These are phyloP conservation scores for Flaveria sonorensis DNA, from an alignment of 129 eudicot species.

Conservation along the genomic window DNA sequence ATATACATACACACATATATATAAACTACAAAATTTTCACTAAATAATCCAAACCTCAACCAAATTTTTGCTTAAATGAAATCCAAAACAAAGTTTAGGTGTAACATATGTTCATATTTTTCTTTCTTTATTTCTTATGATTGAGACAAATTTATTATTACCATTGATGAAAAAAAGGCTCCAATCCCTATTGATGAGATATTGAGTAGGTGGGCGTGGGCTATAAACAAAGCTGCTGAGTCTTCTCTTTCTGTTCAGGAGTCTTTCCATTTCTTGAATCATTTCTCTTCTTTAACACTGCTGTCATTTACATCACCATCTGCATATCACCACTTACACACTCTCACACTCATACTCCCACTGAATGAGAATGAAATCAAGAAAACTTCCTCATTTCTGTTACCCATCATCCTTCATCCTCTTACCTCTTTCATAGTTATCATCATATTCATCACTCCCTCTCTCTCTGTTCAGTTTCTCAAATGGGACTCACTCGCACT, in stretches of 20 bases:
- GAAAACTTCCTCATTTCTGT: conserved; percentile 35
- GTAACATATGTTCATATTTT: no score
- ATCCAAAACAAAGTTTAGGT: no score
- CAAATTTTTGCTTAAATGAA: no score
- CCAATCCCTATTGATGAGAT: no score
- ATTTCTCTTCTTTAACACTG: conserved; percentile 27
- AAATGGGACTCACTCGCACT: conserved; percentile 44
- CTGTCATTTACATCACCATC: conserved; percentile 39
- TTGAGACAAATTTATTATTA: no score
- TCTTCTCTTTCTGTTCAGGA: conserved; percentile 38
- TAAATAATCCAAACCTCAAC: no score
- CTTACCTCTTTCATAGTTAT: conserved; percentile 20
- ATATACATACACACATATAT: no score
- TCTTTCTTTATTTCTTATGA: no score
- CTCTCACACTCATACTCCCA: conserved; percentile 14
- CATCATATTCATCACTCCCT: neutral
- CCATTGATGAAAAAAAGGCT: no score
- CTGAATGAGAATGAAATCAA: conserved; percentile 47
- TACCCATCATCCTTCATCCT: conserved; percentile 17
- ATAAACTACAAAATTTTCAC: no score
- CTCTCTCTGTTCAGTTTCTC: conserved; percentile 9
- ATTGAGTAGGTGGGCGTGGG: conserved; percentile 3
- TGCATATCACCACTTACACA: conserved; percentile 14
- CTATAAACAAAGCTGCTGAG: conserved; percentile 35
- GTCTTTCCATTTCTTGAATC: conserved; percentile 36